phyloP scores from a whole-genome alignment of 768 basidiomycete genomes.

The Infundibulicybe gibba region DNA sequence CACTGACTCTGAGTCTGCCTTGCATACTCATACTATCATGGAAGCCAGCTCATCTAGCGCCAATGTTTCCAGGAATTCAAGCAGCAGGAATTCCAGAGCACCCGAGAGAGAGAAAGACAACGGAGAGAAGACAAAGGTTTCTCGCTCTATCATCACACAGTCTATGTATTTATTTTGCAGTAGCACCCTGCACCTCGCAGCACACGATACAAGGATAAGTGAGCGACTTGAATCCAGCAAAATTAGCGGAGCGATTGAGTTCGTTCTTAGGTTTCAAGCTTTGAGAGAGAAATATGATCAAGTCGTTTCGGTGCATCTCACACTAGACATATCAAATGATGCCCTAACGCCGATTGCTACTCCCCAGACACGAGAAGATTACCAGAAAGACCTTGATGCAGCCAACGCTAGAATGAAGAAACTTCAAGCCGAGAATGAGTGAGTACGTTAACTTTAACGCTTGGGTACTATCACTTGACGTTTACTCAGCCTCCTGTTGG shows the following conservation, averaged over 20 bases:
- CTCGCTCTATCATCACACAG: too few relatives aligned
- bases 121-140: too few relatives aligned
- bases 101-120: too few relatives aligned
- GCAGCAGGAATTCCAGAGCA: too few relatives aligned
- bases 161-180: too few relatives aligned
- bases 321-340: background rate
- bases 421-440: conserved; percentile 51
- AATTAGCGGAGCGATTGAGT: background rate
- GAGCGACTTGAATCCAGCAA: background rate
- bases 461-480: background rate
- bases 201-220: conserved; percentile 28
- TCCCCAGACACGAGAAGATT: conserved; percentile 30
- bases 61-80: too few relatives aligned
- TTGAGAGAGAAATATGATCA: conserved; percentile 44
- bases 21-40: too few relatives aligned
- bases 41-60: too few relatives aligned
- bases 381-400: conserved; percentile 33
- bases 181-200: background rate
- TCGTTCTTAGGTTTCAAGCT: conserved; percentile 34
- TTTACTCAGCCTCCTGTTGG: background rate
- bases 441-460: conserved; percentile 9
- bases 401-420: conserved; percentile 37
- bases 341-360: background rate
- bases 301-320: conserved; percentile 31
- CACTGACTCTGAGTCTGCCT: too few relatives aligned